Percentiles rank a stretch among this genome's conserved stretches.
Conservation (phyloP, 352 stramenopile species). For the Globisporangium yorkense region DNA sequence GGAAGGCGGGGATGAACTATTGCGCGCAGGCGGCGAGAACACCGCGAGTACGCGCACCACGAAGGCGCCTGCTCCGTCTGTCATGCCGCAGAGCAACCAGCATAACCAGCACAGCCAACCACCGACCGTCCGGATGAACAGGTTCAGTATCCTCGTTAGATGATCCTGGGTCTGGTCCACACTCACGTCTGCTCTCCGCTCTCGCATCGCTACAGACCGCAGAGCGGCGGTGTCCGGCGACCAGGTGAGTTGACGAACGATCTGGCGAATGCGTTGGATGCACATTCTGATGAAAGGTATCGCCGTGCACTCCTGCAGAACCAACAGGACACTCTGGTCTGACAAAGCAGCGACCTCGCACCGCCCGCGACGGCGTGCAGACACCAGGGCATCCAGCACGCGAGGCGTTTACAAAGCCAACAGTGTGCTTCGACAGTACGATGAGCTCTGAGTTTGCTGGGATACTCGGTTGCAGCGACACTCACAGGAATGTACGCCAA, state of each 20-base stretch:
- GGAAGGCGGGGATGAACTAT: slow-evolving; percentile 4
- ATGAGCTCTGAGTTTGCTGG: background rate
- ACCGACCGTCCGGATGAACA: slow-evolving; percentile 6
- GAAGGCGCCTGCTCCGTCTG: background rate
- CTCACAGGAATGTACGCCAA: background rate
- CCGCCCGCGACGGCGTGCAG: slow-evolving; percentile 34
- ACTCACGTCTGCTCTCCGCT: background rate
- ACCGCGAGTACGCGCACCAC: background rate
- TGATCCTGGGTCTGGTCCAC: background rate
- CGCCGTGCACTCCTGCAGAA: background rate
- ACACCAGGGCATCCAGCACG: background rate
- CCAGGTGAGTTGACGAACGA: slow-evolving; percentile 10
- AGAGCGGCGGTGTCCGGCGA: slow-evolving; percentile 42
- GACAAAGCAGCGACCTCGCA: slow-evolving; percentile 40
- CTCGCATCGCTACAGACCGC: slow-evolving; percentile 20
- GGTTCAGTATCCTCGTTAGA: background rate
- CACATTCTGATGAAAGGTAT: background rate
- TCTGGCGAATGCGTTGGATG: background rate
- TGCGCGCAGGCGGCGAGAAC: slow-evolving; percentile 5
- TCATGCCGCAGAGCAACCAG: slow-evolving; percentile 12
- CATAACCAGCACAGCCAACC: slow-evolving; percentile 6
- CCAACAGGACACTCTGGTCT: background rate
- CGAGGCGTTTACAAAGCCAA: slow-evolving; percentile 11
- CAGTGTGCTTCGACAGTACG: slow-evolving; percentile 14
- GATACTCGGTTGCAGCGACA: background rate